phyloP scores from a whole-genome alignment of 2,329 filamentous ascomycete genomes.

The Bipolaris sorokiniana region DNA sequence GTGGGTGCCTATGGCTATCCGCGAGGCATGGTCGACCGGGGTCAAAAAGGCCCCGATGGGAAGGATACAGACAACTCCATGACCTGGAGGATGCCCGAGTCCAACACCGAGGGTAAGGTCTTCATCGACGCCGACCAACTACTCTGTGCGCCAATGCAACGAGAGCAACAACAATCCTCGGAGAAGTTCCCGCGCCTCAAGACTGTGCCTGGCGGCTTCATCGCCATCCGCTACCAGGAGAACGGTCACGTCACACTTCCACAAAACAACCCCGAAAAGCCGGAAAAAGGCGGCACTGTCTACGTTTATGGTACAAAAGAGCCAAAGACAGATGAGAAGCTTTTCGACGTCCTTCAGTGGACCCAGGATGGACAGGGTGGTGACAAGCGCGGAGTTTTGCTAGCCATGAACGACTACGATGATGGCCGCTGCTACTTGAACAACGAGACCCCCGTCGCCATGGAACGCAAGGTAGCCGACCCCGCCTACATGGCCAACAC shows the following conservation, averaged over 20 bases:
- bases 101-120: conserved; percentile 48
- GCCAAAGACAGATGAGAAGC: conserved; percentile 61
- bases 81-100: conserved; percentile 58
- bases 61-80: conserved; percentile 66
- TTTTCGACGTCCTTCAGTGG: conserved; percentile 77
- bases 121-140: conserved; percentile 59
- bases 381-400: conserved; percentile 74
- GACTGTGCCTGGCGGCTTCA: conserved; percentile 55
- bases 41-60: conserved; percentile 47
- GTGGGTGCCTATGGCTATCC: conserved; percentile 73
- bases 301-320: conserved; percentile 58
- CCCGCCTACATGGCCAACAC: conserved; percentile 2
- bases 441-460: conserved; percentile 65
- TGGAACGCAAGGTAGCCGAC: conserved; percentile 54
- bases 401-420: conserved; percentile 82
- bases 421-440: conserved; percentile 89
- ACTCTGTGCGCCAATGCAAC: conserved; percentile 70
- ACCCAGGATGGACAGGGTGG: conserved; percentile 80
- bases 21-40: conserved; percentile 71
- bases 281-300: conserved; percentile 53
- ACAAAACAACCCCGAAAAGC: conserved; percentile 50
- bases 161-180: conserved; percentile 58
- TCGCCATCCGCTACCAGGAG: conserved; percentile 59
- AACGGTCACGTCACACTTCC: conserved; percentile 58
- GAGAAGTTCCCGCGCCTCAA: conserved; percentile 67